Base-by-base conservation (phyloP, 805 yeast species). In the Pichia phayaonensis region DNA sequence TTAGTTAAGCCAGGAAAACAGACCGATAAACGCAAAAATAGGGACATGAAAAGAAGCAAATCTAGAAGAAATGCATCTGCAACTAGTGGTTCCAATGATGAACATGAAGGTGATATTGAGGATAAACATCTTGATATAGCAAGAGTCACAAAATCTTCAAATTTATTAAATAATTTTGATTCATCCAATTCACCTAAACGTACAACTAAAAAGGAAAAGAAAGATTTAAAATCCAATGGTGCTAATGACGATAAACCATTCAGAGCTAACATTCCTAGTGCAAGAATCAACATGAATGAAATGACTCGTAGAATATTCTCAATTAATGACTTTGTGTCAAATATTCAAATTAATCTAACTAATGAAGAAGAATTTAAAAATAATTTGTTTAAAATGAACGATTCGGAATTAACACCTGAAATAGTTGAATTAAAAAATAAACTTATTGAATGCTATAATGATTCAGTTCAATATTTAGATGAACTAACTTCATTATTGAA, bases 281-380 rank as follows among this genome's bases (percentile, higher is more conserved):
- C 82, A 21, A 77, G 88, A 49, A 79, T 86, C 3, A 78, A 90
- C 3, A 66, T 90, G 53, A 77, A 79, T 58, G 99, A 92, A 65
- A 84, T 92, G 87, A 78, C 90, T 50, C 81, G 88, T 61, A 76
- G 99, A 52, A 86, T 90, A 2, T 84, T 88, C 2, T 95, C 97
- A 1, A 92, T 92, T 21, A 70, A 92, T 59, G 98, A 94, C 67
- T 94, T 90, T 75, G 77, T 92, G 24, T 88, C 90, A 13, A 75
- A 96, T 48, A 86, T 95, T 1, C 96, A 90, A 65, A 67, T 83
- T 54, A 98, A 92, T 61, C 69, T 92, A 54, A 83, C 84, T 44
- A 79, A 78, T 47, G 96, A 90, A 58, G 83, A 83, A 56, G 69
- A 74, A n/a, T 78, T 75, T 42, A 80, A 82, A 49, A 71, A 61